These are phyloP conservation scores for Metarhizium guizhouense DNA, from an alignment of 2,329 filamentous ascomycete genomes.

Conservation along the genomic window DNA sequence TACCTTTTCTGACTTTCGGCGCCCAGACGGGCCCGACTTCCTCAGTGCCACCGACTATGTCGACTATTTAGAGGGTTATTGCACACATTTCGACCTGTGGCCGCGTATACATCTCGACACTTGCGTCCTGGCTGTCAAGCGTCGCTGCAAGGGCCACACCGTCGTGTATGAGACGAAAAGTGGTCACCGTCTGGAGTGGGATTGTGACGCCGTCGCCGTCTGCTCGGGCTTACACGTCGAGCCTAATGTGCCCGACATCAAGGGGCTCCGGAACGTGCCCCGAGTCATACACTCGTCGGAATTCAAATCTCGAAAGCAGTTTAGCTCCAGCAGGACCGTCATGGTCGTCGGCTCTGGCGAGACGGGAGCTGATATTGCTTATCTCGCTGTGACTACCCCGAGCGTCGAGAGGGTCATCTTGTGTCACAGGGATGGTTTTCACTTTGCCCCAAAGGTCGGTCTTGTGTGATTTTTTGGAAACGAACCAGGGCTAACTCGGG, in stretches of 20 bases:
- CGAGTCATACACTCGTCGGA: constrained; percentile 32
- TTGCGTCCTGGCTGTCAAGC: constrained; percentile 17
- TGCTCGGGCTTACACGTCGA: constrained; percentile 33
- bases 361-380: constrained; percentile 32
- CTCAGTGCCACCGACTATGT: constrained; percentile 27
- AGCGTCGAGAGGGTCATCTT: constrained; percentile 28
- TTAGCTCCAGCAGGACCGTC: constrained; percentile 28
- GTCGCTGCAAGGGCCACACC: constrained; percentile 4
- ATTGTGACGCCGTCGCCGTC: constrained; percentile 33
- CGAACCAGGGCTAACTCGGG: background rate
- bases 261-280: constrained; percentile 25
- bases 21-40: constrained; percentile 29
- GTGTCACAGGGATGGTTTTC: constrained; percentile 33
- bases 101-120: constrained; percentile 24
- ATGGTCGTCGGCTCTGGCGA: constrained; percentile 34
- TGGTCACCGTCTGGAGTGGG: constrained; percentile 12
- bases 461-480: background rate
- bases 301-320: constrained; percentile 30
- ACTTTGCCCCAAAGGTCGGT: constrained; percentile 28
- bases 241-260: constrained; percentile 27
- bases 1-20: constrained; percentile 35
- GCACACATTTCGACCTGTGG: constrained; percentile 27
- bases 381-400: constrained; percentile 31
- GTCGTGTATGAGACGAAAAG: background rate
- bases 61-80: constrained; percentile 30